Conservation (phyloP, 2,329 filamentous ascomycete genomes). For the Apiospora saccharicola region DNA sequence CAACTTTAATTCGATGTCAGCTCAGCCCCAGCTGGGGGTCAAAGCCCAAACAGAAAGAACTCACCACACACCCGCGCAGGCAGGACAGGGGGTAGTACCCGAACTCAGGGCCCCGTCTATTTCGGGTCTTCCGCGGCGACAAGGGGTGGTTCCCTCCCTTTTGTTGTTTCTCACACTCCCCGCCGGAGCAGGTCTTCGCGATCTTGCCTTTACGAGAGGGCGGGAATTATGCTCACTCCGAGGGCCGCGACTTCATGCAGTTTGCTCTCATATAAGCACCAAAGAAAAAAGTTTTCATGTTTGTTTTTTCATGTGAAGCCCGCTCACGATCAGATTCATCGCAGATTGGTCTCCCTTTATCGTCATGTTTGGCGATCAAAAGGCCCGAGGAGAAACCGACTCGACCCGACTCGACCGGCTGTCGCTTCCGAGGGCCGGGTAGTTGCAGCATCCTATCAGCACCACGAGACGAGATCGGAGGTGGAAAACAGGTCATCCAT, state of each 20-base stretch:
- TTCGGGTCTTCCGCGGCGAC: not conserved
- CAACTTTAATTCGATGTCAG: slow-evolving; percentile 3
- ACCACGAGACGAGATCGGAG: not conserved
- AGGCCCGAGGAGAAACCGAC: not conserved
- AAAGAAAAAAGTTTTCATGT: not conserved
- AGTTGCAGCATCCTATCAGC: not conserved
- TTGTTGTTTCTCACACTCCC: not conserved
- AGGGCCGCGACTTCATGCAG: not conserved
- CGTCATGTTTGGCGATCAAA: not conserved
- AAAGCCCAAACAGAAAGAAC: not conserved
- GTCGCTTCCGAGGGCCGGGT: not conserved
- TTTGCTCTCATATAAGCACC: not conserved
- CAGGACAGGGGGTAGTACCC: not conserved
- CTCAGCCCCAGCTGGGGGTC: not conserved
- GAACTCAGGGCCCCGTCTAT: slow-evolving; percentile 2
- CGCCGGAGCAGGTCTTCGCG: not conserved
- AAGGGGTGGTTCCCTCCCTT: not conserved
- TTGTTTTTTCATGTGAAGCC: not conserved
- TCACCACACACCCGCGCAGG: not conserved
- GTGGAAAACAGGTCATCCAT: not conserved
- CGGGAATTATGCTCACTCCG: not conserved
- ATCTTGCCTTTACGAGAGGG: not conserved
- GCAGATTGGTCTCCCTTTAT: not conserved
- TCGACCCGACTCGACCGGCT: not conserved
- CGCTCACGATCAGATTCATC: not conserved